Base-by-base conservation (phyloP, 2,329 filamentous ascomycete genomes). In the Dothideomycetes sp. region DNA sequence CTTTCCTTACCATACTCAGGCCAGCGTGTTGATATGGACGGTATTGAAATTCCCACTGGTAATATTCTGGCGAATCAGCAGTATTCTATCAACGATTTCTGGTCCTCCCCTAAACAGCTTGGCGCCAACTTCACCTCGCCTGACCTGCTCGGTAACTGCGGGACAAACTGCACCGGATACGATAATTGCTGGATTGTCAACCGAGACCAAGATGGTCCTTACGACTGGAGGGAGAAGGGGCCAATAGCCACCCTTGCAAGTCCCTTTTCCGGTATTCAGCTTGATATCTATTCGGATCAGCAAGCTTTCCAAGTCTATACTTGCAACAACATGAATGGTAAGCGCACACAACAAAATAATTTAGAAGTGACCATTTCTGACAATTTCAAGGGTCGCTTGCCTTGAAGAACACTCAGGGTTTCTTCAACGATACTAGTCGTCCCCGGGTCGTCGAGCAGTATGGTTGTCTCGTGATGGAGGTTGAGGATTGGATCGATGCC, bases 401-500 rank as follows among this genome's bases (percentile, higher is more conserved):
- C 1, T 63, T 87, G 45, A 87, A 87, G 67, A 65, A 66, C 45
- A 81, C 76, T 0, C 83, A 87, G 58, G 82, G 82, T 12, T 63
- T 81, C 3, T 60, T 66, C 45, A 68, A 73, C 45, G 50, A 72
- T 44, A 46, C 61, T 2, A 61, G 64, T 22, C 73, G 78, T 50
- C 73, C 76, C 3, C 68, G 79, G 29, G 73, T 73, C 5, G 80
- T 86, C 18, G 71, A 75, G 41, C 58, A 88, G 66, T 85, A 87
- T 55, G 87, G 85, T 22, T 95, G 89, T 60, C 55, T 94, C 18
- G 89, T 94, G 36, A 73, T 95, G 60, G 89, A 95, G 65, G 84
- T 91, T 10, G 77, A 95, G 69, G 87, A 91, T 59, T 95, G 79
- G 75, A 94, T 95, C 54, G 88, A 94, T 57, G 87, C 73, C 18